Evolutionary conservation across 106 monocot genomes (phyloP).

Genomic region (Iris macrosiphon): DNA sequence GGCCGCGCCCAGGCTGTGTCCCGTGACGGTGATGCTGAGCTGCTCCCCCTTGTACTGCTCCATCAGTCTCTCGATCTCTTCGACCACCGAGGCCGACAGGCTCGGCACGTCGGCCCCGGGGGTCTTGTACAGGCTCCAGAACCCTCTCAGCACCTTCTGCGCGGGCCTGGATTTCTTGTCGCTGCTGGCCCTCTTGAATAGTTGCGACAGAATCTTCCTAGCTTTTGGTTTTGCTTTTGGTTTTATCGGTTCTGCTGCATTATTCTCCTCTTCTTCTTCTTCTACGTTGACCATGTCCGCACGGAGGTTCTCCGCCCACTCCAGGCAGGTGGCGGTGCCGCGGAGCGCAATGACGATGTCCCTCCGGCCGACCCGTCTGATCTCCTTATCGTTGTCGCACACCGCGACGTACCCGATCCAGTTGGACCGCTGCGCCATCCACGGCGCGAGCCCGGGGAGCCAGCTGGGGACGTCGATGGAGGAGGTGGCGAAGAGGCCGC

Average conservation of each 20-base stretch:
- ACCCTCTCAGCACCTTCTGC: slow-evolving; percentile 51
- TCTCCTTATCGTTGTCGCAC: slow-evolving; percentile 41
- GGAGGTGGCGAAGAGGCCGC: slow-evolving; percentile 68
- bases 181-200: background rate
- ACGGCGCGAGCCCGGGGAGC: slow-evolving; percentile 12
- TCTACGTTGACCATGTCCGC: slow-evolving; percentile 24
- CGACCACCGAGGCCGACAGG: slow-evolving; percentile 31
- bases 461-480: slow-evolving; percentile 48
- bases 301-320: slow-evolving; percentile 77
- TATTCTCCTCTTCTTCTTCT: too few relatives aligned
- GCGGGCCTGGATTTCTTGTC: too few relatives aligned
- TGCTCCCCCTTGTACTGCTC: slow-evolving; percentile 45
- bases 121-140: slow-evolving; percentile 67
- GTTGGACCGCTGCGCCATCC: slow-evolving; percentile 32
- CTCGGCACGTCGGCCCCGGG: slow-evolving; percentile 18
- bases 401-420: slow-evolving; percentile 74
- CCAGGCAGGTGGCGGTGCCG: slow-evolving; percentile 66
- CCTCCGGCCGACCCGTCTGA: slow-evolving; percentile 53
- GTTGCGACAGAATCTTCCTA: background rate
- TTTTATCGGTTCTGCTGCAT: too few relatives aligned
- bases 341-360: slow-evolving; percentile 73
- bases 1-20: slow-evolving; percentile 81
- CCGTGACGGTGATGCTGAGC: slow-evolving; percentile 67
- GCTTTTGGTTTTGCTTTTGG: too few relatives aligned
- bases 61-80: slow-evolving; percentile 35